Percentiles rank a stretch among this genome's conserved stretches.
phyloP scores from a whole-genome alignment of 192 early-diverging fungal genomes.

The Podila clonocystis region DNA sequence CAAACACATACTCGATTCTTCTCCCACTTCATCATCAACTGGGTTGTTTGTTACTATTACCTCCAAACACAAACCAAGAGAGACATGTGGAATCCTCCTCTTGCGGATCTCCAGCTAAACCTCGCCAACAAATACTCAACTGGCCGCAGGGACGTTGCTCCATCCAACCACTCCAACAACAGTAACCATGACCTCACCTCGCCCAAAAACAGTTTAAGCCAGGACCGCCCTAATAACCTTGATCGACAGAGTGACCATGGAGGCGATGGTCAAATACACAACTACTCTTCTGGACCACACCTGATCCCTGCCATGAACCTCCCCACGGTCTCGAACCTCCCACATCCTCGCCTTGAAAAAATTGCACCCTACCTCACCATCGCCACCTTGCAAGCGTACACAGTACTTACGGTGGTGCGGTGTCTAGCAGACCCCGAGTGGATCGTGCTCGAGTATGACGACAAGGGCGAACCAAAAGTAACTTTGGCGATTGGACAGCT shows the following conservation, averaged over 20 bases:
- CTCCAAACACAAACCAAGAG: neutral
- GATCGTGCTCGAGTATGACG: conserved; percentile 10
- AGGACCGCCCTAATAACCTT: conserved; percentile 2
- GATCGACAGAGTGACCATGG: neutral
- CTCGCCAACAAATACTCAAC: neutral
- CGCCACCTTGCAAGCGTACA: conserved; percentile 41
- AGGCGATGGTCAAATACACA: neutral
- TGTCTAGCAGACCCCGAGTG: conserved; percentile 39
- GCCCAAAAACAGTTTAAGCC: conserved; percentile 11
- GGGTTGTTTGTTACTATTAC: too few species aligned
- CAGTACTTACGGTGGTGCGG: conserved; percentile 38
- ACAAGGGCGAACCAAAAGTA: neutral
- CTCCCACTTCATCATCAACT: too few species aligned
- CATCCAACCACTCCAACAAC: conserved; percentile 7
- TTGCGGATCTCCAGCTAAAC: conserved; percentile 13
- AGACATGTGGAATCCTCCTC: conserved; percentile 48
- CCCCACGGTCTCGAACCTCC: neutral
- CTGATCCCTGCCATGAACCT: neutral
- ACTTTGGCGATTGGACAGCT: conserved; percentile 16
- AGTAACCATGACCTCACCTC: conserved; percentile 1
- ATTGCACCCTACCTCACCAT: conserved; percentile 35
- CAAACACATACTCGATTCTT: too few species aligned
- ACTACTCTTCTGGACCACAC: neutral
- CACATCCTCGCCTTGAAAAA: conserved; percentile 36
- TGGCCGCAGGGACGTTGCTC: neutral